phyloP scores from a whole-genome alignment of 1,139 yeast species.

The Pichia sp. region DNA sequence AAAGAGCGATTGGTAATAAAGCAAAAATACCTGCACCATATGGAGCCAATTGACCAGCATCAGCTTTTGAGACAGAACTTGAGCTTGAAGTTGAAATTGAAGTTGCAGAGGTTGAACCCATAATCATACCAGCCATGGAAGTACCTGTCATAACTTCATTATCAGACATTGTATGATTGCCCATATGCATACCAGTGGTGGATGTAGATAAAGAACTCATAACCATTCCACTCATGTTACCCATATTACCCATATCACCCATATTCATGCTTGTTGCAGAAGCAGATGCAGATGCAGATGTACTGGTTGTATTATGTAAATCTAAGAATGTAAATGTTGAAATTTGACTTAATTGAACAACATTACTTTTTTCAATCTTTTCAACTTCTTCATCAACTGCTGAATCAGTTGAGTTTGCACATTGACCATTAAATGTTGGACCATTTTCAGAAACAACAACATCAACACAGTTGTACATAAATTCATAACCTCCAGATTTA shows the following conservation, averaged over 20 bases:
- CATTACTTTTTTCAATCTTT: not conserved
- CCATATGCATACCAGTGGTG: not conserved
- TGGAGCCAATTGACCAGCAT: not conserved
- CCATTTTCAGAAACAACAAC: conserved; percentile 23
- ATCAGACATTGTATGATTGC: not conserved
- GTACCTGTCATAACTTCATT: not conserved
- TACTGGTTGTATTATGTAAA: not conserved
- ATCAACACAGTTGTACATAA: conserved; percentile 28
- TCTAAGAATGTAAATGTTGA: not conserved
- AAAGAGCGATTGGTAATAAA: not conserved
- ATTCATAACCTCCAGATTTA: conserved; percentile 12
- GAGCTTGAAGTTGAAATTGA: not conserved
- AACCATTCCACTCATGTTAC: not conserved
- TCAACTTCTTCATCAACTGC: not conserved
- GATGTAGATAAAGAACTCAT: not conserved
- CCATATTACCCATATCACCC: not conserved
- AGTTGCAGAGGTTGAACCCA: not conserved
- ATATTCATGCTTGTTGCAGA: not conserved
- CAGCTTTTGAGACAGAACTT: not conserved
- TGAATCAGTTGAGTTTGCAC: not conserved
- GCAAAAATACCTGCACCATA: not conserved
- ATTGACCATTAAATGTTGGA: conserved; percentile 10
- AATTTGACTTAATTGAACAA: not conserved
- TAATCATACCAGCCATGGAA: not conserved
- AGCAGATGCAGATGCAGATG: not conserved